Percentiles rank a stretch among this genome's conserved stretches.
These are phyloP conservation scores for Withania somnifera DNA, from an alignment of 305 asterid species.

Conservation along the genomic window DNA sequence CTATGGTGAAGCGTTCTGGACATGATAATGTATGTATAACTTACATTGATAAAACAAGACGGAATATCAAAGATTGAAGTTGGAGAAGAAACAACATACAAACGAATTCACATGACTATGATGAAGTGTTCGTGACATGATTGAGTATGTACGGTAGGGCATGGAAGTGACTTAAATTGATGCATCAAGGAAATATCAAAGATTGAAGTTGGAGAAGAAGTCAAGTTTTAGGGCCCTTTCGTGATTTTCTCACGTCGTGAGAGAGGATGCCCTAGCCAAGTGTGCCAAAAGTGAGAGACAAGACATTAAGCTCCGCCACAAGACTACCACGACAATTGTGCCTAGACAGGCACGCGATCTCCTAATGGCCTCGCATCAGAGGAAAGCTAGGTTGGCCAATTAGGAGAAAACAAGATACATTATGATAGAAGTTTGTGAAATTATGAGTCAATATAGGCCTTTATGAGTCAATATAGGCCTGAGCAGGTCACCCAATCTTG, in stretches of 20 bases:
- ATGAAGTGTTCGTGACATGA: not conserved
- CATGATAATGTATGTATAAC: not conserved
- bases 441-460: too few species aligned
- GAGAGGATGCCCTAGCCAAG: not conserved
- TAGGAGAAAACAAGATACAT: not conserved
- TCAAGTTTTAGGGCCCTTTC: not conserved
- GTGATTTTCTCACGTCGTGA: not conserved
- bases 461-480: too few species aligned
- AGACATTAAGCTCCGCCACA: not conserved
- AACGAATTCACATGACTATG: not conserved
- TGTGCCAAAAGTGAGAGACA: not conserved
- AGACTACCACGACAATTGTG: not conserved
- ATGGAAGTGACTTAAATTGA: not conserved
- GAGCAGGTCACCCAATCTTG: too few species aligned
- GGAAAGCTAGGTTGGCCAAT: not conserved
- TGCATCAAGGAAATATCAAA: not conserved
- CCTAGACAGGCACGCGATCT: not conserved
- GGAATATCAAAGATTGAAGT: not conserved
- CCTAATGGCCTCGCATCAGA: not conserved
- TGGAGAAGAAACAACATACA: not conserved
- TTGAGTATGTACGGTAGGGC: not conserved
- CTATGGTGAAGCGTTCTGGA: not conserved
- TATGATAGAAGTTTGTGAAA: not conserved
- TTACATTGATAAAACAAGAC: not conserved
- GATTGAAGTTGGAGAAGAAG: not conserved